Evolutionary conservation across 208 protist species (phyloP), one percentile per base, ranked within the genome.

Genomic region (Acanthamoeba pearcei): DNA sequence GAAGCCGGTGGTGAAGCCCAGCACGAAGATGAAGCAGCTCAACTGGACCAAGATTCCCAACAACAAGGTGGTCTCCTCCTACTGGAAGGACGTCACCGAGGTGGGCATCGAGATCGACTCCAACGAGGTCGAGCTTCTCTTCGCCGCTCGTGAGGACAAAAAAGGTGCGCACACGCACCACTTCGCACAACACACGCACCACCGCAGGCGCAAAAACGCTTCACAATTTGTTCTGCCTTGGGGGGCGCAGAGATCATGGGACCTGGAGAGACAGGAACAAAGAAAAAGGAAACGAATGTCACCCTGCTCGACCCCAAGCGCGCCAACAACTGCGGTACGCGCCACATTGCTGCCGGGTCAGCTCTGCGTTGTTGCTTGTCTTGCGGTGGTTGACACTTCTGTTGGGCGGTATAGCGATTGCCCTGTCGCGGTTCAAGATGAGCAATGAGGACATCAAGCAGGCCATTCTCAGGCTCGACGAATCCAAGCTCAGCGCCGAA

Each of bases 1-100:
- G 13, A 89, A 89, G n/a, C 80, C 80, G 17, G 80, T 62, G 49
- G 27, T 89, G 27, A 89, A 89, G 80, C 80, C 80, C n/a, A 66
- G 27, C 51, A 55, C 27, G 35, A 89, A 89, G 80, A 89, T 89
- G 80, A 89, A 89, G 49, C 80, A 89, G 46, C 60, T 89, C 51
- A 64, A 55, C 51, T 89, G 80, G 80, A 64, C 80, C 17, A 89
- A 89, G 80, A 89, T 89, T 27, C 80, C 80, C 51, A 64, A 89
- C 24, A 64, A 64, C 80, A 89, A 89, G 29, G 80, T 89, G 0
- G 46, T 89, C 10, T 64, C 46, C 22, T 89, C 80, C 13, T 89
- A 66, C 46, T 89, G 80, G 80, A 89, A 89, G 46, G 80, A 89
- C 9, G 80, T 89, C 3, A n/a, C 46, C 51, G 80, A 89, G 17